Percentiles rank a stretch among this genome's conserved stretches.
Evolutionary conservation across 202 grass and related monocot species (phyloP).

Genomic region (Setaria viridis): DNA sequence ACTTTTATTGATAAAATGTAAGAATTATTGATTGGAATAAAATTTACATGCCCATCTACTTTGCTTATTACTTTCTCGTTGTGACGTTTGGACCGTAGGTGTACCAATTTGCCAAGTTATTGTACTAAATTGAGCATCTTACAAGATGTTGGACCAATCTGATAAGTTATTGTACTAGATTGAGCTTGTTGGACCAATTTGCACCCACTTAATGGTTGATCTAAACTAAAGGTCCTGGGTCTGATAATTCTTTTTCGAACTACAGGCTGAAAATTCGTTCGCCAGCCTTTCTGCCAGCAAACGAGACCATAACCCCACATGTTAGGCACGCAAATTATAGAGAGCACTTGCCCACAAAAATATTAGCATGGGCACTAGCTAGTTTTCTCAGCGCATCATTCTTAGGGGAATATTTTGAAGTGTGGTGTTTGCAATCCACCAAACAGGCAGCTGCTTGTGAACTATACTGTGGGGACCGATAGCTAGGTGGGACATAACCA

Average conservation of each 20-base stretch:
- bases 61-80: no score
- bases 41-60: no score
- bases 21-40: no score
- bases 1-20: no score
- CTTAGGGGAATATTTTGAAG: constrained; percentile 3
- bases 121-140: no score
- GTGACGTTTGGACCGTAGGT: no score
- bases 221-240: background rate
- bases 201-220: background rate
- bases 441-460: background rate
- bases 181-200: no score
- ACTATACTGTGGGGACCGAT: background rate
- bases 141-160: no score
- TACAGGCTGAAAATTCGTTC: no score
- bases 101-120: no score
- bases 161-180: no score
- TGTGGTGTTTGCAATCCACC: background rate
- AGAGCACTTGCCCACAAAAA: background rate
- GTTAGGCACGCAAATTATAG: constrained; percentile 34
- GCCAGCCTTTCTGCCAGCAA: constrained; percentile 28
- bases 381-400: background rate
- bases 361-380: background rate
- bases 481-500: background rate
- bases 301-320: background rate
- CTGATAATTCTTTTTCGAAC: background rate